Percentiles rank a stretch among this genome's conserved stretches.
Conservation (phyloP, 164 flowering plant genomes). For the Houttuynia cordata region DNA sequence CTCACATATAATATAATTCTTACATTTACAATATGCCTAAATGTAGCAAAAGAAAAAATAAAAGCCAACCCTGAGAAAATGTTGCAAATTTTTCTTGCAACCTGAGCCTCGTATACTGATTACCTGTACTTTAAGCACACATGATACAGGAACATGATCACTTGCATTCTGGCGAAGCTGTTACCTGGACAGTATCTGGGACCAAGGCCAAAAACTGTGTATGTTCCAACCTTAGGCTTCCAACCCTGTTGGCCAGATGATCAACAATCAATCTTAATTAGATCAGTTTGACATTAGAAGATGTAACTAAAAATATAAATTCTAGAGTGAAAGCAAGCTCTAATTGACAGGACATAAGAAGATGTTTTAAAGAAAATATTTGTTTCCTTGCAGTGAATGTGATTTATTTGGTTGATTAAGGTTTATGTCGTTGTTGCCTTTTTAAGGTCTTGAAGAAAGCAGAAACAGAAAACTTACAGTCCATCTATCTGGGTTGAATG, state of each 20-base stretch:
- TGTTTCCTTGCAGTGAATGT: too few relatives aligned
- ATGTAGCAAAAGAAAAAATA: too few relatives aligned
- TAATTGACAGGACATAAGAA: too few relatives aligned
- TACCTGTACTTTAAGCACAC: slow-evolving; percentile 12
- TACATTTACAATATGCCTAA: too few relatives aligned
- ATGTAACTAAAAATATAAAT: too few relatives aligned
- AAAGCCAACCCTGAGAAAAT: too few relatives aligned
- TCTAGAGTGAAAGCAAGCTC: too few relatives aligned
- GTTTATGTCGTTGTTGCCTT: not conserved
- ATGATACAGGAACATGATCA: slow-evolving; percentile 12
- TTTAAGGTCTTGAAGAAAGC: not conserved
- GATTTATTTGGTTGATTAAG: not conserved
- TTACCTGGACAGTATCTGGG: slow-evolving; percentile 12
- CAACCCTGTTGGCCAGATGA: not conserved
- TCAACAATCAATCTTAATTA: not conserved
- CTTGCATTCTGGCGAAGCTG: slow-evolving; percentile 10
- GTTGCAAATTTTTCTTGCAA: too few relatives aligned
- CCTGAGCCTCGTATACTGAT: not conserved
- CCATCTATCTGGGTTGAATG: slow-evolving; percentile 13
- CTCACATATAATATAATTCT: not conserved
- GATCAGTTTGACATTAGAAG: too few relatives aligned
- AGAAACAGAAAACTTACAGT: slow-evolving; percentile 3
- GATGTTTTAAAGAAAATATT: not conserved
- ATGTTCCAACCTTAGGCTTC: slow-evolving; percentile 11
- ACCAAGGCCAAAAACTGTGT: slow-evolving; percentile 11